Evolutionary conservation across 148 eudicot genomes (phyloP).

Genomic region (Camellia japonica): DNA sequence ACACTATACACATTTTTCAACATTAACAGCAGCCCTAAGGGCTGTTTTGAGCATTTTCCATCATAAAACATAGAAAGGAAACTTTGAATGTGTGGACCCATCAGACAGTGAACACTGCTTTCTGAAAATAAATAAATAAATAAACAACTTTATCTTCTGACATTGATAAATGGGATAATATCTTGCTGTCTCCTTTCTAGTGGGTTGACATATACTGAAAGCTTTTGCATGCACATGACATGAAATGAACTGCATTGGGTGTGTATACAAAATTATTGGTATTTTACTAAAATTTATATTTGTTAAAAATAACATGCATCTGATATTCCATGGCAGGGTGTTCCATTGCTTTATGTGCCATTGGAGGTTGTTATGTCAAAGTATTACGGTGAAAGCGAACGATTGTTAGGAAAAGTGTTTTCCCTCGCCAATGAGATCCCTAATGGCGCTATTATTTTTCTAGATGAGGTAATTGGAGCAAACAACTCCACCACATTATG

Average conservation of each 20-base stretch:
- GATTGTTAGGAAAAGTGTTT: conserved; percentile 84
- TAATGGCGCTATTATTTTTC: conserved; percentile 82
- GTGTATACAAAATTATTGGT: neutral
- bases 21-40: too few relatives aligned
- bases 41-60: too few relatives aligned
- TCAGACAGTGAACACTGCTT: too few relatives aligned
- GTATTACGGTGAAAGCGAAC: conserved; percentile 96
- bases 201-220: neutral
- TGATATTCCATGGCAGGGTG: conserved; percentile 51
- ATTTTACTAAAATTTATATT: neutral
- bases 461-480: conserved; percentile 71
- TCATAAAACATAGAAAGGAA: too few relatives aligned
- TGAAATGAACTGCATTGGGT: neutral
- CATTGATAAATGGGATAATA: neutral
- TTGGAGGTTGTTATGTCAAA: conserved; percentile 89
- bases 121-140: neutral
- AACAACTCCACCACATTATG: neutral
- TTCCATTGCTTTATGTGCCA: conserved; percentile 86
- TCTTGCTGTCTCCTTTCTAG: neutral
- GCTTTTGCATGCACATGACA: neutral
- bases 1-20: too few relatives aligned
- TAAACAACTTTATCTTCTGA: neutral
- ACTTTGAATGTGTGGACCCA: too few relatives aligned
- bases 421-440: conserved; percentile 92
- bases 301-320: neutral